phyloP scores from a whole-genome alignment of 495 filamentous ascomycete genomes.

The Aspergillus incahuasiensis region DNA sequence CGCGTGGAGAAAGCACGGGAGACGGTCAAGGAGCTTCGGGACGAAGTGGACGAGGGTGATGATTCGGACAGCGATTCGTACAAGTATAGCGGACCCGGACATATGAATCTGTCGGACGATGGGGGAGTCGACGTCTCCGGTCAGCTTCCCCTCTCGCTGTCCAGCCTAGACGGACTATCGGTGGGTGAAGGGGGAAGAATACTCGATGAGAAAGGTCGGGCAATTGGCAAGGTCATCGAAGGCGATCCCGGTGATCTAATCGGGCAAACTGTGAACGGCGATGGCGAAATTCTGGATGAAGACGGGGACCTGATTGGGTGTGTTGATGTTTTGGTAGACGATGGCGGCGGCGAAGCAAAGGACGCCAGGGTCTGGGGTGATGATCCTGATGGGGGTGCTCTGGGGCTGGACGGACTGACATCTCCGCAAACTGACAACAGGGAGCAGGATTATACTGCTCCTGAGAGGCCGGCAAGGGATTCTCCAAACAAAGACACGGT shows the following conservation, averaged over 20 bases:
- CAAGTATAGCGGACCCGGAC: background rate
- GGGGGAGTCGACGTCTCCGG: background rate
- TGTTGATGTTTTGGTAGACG: constrained; percentile 29
- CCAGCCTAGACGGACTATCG: background rate
- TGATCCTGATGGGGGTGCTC: background rate
- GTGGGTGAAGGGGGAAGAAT: constrained; percentile 7
- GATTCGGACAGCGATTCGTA: background rate
- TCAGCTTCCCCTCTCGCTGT: background rate
- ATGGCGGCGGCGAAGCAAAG: background rate
- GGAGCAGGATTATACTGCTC: background rate
- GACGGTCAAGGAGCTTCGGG: background rate
- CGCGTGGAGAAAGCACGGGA: background rate
- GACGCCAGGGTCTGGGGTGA: background rate
- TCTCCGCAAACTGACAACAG: background rate
- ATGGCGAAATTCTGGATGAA: constrained; percentile 40
- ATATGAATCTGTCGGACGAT: background rate
- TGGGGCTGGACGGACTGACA: background rate
- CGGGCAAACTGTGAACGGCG: constrained; percentile 36
- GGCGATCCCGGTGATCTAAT: constrained; percentile 21
- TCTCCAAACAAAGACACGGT: constrained; percentile 24
- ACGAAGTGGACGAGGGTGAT: background rate
- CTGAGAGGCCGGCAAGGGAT: background rate
- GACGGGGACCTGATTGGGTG: constrained; percentile 31
- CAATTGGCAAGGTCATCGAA: constrained; percentile 18
- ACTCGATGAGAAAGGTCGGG: background rate